A percentile compares a stretch with the other conserved stretches of the same genome.
Conservation (phyloP, 2,329 filamentous ascomycete genomes). For the Cercospora zeina region DNA sequence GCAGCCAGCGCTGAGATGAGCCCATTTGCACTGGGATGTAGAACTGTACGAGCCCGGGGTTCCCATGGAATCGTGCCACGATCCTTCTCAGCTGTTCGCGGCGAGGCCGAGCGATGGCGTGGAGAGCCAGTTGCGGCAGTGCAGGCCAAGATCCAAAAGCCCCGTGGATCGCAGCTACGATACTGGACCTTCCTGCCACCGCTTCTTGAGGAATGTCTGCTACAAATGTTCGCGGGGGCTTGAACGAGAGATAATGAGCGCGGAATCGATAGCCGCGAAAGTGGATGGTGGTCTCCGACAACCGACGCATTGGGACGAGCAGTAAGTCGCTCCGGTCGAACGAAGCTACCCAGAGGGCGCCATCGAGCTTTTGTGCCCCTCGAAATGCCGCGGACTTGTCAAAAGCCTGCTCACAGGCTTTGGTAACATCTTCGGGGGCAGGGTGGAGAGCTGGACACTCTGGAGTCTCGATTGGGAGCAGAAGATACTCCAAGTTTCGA, state of each 20-base stretch:
- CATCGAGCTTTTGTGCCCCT: background rate
- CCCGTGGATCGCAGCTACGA: background rate
- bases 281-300: background rate
- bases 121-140: background rate
- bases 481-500: background rate
- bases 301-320: background rate
- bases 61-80: background rate
- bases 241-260: background rate
- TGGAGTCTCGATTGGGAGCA: background rate
- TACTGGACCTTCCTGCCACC: background rate
- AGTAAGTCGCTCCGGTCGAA: background rate
- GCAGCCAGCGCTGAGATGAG: background rate
- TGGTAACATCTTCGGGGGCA: background rate
- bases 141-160: background rate
- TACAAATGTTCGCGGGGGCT: background rate
- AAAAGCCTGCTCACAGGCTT: background rate
- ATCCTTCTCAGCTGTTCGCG: background rate
- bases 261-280: background rate
- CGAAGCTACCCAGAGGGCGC: background rate
- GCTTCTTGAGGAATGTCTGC: background rate
- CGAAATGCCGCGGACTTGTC: background rate
- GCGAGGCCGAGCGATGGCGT: background rate
- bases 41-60: background rate
- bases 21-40: background rate
- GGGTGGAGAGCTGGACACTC: background rate